phyloP scores from a whole-genome alignment of 805 yeast species.

The Saturnispora zaruensis region DNA sequence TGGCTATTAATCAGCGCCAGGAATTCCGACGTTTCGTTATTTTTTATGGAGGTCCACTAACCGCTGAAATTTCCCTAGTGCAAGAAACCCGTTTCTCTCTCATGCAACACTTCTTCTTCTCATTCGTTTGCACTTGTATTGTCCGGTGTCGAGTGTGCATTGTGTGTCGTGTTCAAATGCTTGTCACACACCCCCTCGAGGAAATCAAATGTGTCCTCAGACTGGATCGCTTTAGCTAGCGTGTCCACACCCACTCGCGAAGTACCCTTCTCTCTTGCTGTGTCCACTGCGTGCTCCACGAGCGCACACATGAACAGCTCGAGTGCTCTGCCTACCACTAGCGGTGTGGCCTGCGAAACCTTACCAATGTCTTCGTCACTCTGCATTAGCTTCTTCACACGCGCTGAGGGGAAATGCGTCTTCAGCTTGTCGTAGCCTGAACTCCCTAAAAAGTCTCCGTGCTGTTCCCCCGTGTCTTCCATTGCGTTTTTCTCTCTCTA shows the following conservation, averaged over 20 bases:
- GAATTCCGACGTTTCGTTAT: background rate
- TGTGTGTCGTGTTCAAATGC: background rate
- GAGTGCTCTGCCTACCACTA: conserved; percentile 92
- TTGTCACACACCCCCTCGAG: conserved; percentile 54
- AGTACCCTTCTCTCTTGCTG: conserved; percentile 66
- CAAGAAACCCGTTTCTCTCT: too few relatives aligned
- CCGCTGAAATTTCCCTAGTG: too few relatives aligned
- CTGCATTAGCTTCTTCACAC: conserved; percentile 95
- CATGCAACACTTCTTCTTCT: background rate
- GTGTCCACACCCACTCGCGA: conserved; percentile 79
- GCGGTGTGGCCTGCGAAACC: conserved; percentile 97
- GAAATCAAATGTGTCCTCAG: conserved; percentile 89
- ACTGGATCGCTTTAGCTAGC: conserved; percentile 72
- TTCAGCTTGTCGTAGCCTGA: conserved; percentile 44
- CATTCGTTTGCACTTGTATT: background rate
- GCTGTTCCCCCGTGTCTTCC: background rate
- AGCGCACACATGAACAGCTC: conserved; percentile 86
- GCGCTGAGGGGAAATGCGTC: conserved; percentile 85
- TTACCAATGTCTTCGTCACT: conserved; percentile 97
- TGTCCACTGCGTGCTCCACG: conserved; percentile 73
- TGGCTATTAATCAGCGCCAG: background rate
- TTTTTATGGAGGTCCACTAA: background rate
- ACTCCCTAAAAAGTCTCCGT: conserved; percentile 14
- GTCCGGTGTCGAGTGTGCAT: background rate
- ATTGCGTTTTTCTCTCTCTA: background rate